phyloP scores from a whole-genome alignment of 2,329 filamentous ascomycete species.

The Septoria linicola region DNA sequence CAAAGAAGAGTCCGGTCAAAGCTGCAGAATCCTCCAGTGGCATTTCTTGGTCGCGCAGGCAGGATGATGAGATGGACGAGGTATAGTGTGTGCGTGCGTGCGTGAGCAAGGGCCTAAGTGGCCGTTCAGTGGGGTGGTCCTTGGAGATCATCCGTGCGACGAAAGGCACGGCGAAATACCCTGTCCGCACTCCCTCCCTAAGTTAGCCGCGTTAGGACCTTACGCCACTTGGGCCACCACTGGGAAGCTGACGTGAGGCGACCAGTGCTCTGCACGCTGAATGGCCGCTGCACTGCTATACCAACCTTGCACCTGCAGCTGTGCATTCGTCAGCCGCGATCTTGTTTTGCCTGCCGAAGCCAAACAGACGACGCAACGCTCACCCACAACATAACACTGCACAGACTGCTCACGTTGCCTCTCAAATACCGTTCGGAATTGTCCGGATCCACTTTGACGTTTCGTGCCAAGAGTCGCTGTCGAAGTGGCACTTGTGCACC shows the following conservation, averaged over 20 bases:
- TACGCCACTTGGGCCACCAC: too few relatives aligned
- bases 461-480: background rate
- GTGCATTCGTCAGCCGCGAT: slow-evolving; percentile 1
- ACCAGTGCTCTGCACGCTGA: background rate
- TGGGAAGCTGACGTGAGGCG: background rate
- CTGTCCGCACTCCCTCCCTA: too few relatives aligned
- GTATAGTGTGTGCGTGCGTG: background rate
- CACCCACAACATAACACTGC: too few relatives aligned
- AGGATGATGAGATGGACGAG: background rate
- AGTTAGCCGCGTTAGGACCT: background rate
- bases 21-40: background rate
- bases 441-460: background rate
- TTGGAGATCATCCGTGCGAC: slow-evolving; percentile 10
- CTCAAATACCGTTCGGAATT: too few relatives aligned
- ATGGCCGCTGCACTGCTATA: background rate
- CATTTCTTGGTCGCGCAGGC: slow-evolving; percentile 1
- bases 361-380: background rate
- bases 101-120: background rate
- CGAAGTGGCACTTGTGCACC: background rate
- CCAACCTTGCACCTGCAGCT: slow-evolving; percentile 15
- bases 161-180: too few relatives aligned
- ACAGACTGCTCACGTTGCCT: too few relatives aligned
- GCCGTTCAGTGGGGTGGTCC: background rate
- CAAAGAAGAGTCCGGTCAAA: background rate
- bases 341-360: background rate